phyloP scores from a whole-genome alignment of 2,329 filamentous ascomycete genomes.

The Diaporthe citri region DNA sequence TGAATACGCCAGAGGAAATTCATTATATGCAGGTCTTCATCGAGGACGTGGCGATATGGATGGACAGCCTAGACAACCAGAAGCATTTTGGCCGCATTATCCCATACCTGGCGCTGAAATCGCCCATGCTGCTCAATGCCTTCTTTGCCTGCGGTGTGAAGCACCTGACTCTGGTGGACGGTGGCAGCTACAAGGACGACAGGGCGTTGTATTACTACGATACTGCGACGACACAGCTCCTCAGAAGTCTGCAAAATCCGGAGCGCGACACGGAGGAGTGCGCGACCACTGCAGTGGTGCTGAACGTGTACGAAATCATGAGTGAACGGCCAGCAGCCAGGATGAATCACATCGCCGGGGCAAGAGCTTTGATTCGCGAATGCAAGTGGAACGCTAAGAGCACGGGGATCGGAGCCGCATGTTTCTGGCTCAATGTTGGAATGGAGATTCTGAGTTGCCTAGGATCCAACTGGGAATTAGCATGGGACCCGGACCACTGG shows the following conservation, averaged over 20 bases:
- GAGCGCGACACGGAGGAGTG: conserved; percentile 87
- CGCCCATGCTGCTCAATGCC: conserved; percentile 90
- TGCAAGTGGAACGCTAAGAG: conserved; percentile 89
- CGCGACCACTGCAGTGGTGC: conserved; percentile 86
- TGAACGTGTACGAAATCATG: conserved; percentile 96
- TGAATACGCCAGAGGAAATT: conserved; percentile 82
- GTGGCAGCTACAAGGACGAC: conserved; percentile 76
- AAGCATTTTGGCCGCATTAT: conserved; percentile 89
- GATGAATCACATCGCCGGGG: conserved; percentile 92
- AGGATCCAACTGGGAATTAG: conserved; percentile 86
- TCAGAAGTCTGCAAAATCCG: conserved; percentile 84
- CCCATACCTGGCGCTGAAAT: conserved; percentile 84
- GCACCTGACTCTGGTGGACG: conserved; percentile 79
- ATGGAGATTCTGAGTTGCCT: conserved; percentile 92
- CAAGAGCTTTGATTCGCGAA: conserved; percentile 87
- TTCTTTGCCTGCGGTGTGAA: conserved; percentile 90
- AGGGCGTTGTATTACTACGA: conserved; percentile 88
- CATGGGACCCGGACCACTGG: conserved; percentile 94
- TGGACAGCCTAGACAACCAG: conserved; percentile 88
- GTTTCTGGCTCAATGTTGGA: conserved; percentile 93
- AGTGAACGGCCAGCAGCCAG: conserved; percentile 80
- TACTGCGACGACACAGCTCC: conserved; percentile 82
- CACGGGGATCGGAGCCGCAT: conserved; percentile 84
- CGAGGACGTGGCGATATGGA: conserved; percentile 91
- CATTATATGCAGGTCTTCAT: conserved; percentile 94